These are phyloP conservation scores for Alternaria triticina DNA, from an alignment of 2,329 filamentous ascomycete species.

Conservation along the genomic window DNA sequence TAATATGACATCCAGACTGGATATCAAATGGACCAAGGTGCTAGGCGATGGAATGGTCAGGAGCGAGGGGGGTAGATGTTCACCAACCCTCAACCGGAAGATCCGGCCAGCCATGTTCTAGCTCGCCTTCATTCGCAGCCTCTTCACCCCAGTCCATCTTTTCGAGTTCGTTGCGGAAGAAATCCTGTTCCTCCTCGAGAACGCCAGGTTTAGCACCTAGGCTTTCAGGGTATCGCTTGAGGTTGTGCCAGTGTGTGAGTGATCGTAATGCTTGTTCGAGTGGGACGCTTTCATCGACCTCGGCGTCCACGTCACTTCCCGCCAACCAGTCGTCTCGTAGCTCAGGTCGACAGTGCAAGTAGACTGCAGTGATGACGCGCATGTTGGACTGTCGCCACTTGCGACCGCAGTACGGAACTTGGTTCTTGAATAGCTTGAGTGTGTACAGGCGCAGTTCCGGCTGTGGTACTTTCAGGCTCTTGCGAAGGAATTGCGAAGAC, in stretches of 20 bases:
- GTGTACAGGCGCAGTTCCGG: conserved; percentile 88
- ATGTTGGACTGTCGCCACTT: conserved; percentile 99
- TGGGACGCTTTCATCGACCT: conserved; percentile 90
- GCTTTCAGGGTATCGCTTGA: conserved; percentile 79
- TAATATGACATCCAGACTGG: conserved; percentile 3
- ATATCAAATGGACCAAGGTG: background rate
- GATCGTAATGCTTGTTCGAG: conserved; percentile 89
- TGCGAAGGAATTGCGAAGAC: conserved; percentile 87
- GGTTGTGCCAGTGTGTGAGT: conserved; percentile 93
- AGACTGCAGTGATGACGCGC: conserved; percentile 97
- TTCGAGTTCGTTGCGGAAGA: conserved; percentile 58
- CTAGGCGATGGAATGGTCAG: background rate
- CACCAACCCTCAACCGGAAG: conserved; percentile 41
- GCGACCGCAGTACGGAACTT: conserved; percentile 95
- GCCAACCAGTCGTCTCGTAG: conserved; percentile 94
- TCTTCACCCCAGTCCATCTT: conserved; percentile 55
- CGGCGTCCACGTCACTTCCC: conserved; percentile 88
- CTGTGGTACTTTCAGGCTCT: conserved; percentile 89
- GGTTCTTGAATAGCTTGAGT: conserved; percentile 96
- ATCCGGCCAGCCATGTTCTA: conserved; percentile 31
- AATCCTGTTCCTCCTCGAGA: conserved; percentile 55
- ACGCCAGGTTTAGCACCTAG: conserved; percentile 62
- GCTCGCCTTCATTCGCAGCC: conserved; percentile 29
- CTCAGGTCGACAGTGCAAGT: conserved; percentile 90
- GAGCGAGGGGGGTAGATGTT: conserved; percentile 11